Evolutionary conservation across 768 basidiomycete species (phyloP).

Genomic region (Tulasnella sp.): DNA sequence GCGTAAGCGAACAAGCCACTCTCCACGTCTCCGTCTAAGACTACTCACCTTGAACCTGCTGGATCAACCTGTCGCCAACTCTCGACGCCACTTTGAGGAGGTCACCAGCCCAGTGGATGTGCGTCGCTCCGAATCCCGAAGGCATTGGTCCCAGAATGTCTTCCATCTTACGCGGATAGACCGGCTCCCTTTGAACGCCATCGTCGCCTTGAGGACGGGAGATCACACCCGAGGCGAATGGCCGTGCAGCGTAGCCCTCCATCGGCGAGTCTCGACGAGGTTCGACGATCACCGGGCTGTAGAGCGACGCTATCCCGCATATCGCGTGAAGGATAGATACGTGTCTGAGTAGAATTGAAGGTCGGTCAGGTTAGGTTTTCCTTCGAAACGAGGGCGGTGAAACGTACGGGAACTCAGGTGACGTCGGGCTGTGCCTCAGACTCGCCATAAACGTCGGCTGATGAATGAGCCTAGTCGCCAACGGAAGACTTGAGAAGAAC

Average conservation of each 20-base stretch:
- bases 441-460: slow-evolving; percentile 13
- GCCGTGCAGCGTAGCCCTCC: not conserved
- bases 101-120: not conserved
- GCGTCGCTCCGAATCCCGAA: not conserved
- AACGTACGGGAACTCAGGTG: slow-evolving; percentile 1
- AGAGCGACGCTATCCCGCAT: slow-evolving; percentile 12
- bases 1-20: not conserved
- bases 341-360: not conserved
- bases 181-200: not conserved
- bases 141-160: not conserved
- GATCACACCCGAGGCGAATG: not conserved
- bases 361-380: not conserved
- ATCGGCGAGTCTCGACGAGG: not conserved
- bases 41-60: not conserved
- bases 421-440: not conserved
- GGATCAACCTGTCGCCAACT: not conserved
- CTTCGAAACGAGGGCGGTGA: not conserved
- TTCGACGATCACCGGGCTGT: slow-evolving; percentile 3
- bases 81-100: not conserved
- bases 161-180: not conserved
- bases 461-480: slow-evolving; percentile 6
- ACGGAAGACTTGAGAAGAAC: slow-evolving; percentile 10
- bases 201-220: not conserved
- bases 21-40: not conserved
- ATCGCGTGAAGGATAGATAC: slow-evolving; percentile 12